Evolutionary conservation across 2,329 filamentous ascomycete genomes (phyloP).

Genomic region (Botrytis cinerea): DNA sequence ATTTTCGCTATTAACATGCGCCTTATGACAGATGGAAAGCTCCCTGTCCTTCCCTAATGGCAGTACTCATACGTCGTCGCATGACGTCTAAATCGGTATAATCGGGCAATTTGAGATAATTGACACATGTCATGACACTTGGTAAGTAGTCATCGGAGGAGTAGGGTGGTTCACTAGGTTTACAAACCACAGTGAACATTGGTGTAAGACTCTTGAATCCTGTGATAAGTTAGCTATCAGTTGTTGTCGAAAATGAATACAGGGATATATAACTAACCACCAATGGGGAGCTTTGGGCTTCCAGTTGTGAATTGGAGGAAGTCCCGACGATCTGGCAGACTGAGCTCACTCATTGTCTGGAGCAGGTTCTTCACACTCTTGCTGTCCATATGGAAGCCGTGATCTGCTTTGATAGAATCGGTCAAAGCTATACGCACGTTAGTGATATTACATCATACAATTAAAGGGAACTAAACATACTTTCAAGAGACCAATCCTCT

Average conservation of each 20-base stretch:
- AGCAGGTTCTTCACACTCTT: constrained; percentile 90
- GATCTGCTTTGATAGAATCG: constrained; percentile 98
- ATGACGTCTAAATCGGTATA: constrained; percentile 80
- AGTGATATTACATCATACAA: constrained; percentile 26
- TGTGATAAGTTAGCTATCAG: constrained; percentile 48
- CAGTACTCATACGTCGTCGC: constrained; percentile 75
- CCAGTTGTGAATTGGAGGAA: constrained; percentile 98
- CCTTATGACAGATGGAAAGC: constrained; percentile 89
- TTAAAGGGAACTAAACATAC: constrained; percentile 56
- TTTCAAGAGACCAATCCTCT: constrained; percentile 97
- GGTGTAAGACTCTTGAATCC: constrained; percentile 96
- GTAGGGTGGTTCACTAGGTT: constrained; percentile 93
- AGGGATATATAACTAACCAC: constrained; percentile 63
- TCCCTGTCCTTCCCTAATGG: constrained; percentile 93
- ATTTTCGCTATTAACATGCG: constrained; percentile 27
- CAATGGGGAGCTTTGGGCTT: constrained; percentile 96
- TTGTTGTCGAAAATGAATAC: constrained; percentile 1
- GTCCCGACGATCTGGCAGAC: constrained; percentile 73
- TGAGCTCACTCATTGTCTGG: constrained; percentile 90
- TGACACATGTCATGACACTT: constrained; percentile 99
- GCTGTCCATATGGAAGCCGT: constrained; percentile 98
- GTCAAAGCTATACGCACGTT: constrained; percentile 67
- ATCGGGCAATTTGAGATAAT: constrained; percentile 96
- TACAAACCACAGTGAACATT: constrained; percentile 99
- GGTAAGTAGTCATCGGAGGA: constrained; percentile 97